Conservation (phyloP, 2,329 filamentous ascomycete genomes). For the Penicillium sp. region DNA sequence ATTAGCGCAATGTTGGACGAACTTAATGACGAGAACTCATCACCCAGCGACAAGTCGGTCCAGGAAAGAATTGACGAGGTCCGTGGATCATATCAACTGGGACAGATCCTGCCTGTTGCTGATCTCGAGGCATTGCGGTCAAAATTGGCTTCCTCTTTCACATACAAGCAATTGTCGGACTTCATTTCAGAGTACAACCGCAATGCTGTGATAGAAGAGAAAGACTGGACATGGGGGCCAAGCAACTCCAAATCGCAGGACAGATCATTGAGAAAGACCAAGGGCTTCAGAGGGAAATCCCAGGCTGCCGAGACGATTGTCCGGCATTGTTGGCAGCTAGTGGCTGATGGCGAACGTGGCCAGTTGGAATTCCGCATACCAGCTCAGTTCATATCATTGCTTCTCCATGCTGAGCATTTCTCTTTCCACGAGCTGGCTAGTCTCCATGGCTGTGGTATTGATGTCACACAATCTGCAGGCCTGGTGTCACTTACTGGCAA, state of each 20-base stretch:
- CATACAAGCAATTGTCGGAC: constrained; percentile 31
- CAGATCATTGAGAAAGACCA: constrained; percentile 19
- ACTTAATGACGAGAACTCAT: constrained; percentile 22
- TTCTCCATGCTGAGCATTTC: constrained; percentile 35
- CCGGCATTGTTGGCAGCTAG: constrained; percentile 42
- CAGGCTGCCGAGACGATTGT: constrained; percentile 38
- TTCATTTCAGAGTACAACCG: constrained; percentile 26
- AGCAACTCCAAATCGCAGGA: constrained; percentile 26
- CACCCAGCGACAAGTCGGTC: constrained; percentile 17
- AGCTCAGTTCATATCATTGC: constrained; percentile 29
- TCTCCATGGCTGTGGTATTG: constrained; percentile 38
- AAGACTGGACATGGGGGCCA: constrained; percentile 30
- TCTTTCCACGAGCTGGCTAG: constrained; percentile 41
- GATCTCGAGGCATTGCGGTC: constrained; percentile 35
- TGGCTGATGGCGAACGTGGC: constrained; percentile 35
- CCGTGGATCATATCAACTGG: constrained; percentile 22
- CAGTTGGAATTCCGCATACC: constrained; percentile 39
- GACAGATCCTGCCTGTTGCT: constrained; percentile 25
- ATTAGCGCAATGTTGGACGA: constrained; percentile 29
- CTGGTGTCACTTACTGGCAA: constrained; percentile 40
- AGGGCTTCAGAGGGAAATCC: constrained; percentile 32
- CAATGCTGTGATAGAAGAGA: background rate
- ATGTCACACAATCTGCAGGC: constrained; percentile 35
- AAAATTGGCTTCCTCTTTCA: constrained; percentile 38
- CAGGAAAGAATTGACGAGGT: constrained; percentile 31